Percentiles rank a stretch among this genome's conserved stretches.
These are phyloP conservation scores for Quercus agrifolia DNA, from an alignment of 306 rosid species.

Conservation along the genomic window DNA sequence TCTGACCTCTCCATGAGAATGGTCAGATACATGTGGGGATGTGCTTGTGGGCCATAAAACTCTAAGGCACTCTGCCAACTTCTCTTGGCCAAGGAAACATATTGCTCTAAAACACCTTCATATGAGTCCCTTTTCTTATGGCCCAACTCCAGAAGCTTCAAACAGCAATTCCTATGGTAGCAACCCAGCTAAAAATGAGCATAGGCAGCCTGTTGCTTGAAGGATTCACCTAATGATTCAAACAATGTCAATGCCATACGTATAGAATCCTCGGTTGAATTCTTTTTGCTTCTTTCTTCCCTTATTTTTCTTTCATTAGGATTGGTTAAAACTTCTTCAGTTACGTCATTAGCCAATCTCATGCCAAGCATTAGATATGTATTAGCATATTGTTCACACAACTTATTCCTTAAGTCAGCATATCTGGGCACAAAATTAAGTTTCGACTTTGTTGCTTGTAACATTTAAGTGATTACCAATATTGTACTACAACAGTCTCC, in stretches of 20 bases:
- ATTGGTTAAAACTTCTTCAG: constrained; percentile 51
- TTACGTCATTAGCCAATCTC: constrained; percentile 76
- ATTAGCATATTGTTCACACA: constrained; percentile 74
- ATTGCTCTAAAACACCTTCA: constrained; percentile 64
- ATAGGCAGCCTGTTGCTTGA: constrained; percentile 91
- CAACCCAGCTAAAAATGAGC: constrained; percentile 85
- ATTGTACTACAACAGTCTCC: constrained; percentile 75
- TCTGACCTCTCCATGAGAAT: constrained; percentile 78
- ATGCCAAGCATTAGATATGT: constrained; percentile 92
- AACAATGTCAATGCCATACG: constrained; percentile 76
- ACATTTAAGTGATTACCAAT: constrained; percentile 75
- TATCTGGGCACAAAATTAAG: constrained; percentile 36
- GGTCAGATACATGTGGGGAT: constrained; percentile 69
- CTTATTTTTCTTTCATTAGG: constrained; percentile 37
- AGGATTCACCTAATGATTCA: constrained; percentile 79
- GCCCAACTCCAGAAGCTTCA: constrained; percentile 66
- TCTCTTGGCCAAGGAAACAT: constrained; percentile 84
- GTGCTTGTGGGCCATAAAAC: constrained; percentile 75
- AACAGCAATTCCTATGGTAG: constrained; percentile 80
- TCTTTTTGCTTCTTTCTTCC: constrained; percentile 62
- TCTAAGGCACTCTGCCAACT: constrained; percentile 84
- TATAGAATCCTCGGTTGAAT: constrained; percentile 87
- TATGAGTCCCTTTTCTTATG: constrained; percentile 42
- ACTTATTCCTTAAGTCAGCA: constrained; percentile 63
- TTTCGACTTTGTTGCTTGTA: constrained; percentile 81